phyloP scores from a whole-genome alignment of 768 basidiomycete genomes.

The Boletus reticulatus region DNA sequence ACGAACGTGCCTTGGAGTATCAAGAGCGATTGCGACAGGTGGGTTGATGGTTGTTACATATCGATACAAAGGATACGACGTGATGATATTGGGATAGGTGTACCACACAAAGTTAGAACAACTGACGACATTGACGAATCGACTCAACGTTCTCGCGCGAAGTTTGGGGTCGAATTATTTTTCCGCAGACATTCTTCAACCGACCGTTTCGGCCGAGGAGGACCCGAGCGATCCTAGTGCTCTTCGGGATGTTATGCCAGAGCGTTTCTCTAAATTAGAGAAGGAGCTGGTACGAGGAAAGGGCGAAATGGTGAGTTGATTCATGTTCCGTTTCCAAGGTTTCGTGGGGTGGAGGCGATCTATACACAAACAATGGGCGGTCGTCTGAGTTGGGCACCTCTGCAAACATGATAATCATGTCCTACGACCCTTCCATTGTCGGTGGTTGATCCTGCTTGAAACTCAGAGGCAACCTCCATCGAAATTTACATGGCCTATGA shows the following conservation, averaged over 20 bases:
- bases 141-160: conserved; percentile 55
- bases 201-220: conserved; percentile 43
- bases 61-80: conserved; percentile 18
- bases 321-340: background rate
- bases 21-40: conserved; percentile 83
- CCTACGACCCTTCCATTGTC: background rate
- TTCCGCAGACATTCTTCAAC: conserved; percentile 51
- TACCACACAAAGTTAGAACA: conserved; percentile 81
- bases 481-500: background rate
- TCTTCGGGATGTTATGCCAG: conserved; percentile 72
- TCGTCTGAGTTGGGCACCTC: background rate
- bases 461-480: background rate
- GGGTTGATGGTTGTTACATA: conserved; percentile 23
- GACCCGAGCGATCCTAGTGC: conserved; percentile 35
- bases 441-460: background rate
- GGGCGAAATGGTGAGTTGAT: conserved; percentile 72
- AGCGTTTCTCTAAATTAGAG: conserved; percentile 77
- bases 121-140: conserved; percentile 64
- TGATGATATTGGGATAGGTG: conserved; percentile 36
- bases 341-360: background rate
- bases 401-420: background rate
- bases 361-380: background rate
- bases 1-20: conserved; percentile 62
- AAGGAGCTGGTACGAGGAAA: conserved; percentile 84
- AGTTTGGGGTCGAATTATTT: conserved; percentile 64